These are phyloP conservation scores for Sparassis latifolia DNA, from an alignment of 1,284 basidiomycete genomes.

Conservation along the genomic window DNA sequence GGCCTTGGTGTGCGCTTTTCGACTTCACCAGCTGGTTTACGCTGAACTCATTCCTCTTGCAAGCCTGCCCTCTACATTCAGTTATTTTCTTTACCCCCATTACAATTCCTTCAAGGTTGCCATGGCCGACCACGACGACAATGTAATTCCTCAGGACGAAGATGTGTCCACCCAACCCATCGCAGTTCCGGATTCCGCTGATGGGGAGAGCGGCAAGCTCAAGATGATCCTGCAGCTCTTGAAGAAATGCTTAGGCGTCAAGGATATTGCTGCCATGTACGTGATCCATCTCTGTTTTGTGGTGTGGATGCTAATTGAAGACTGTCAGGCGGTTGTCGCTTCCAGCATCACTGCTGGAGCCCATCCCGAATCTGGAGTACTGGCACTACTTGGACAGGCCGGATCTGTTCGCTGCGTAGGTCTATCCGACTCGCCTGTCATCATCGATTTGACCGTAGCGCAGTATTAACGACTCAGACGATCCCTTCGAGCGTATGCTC, in stretches of 20 bases:
- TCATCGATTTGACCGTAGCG: neutral
- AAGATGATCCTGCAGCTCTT: conserved; percentile 87
- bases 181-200: conserved; percentile 69
- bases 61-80: neutral
- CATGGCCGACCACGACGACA: neutral
- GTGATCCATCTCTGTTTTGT: conserved; percentile 2
- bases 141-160: conserved; percentile 33
- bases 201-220: conserved; percentile 84
- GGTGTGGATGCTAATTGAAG: neutral
- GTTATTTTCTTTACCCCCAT: neutral
- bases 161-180: conserved; percentile 46
- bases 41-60: too few relatives aligned
- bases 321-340: conserved; percentile 73
- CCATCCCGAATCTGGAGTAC: conserved; percentile 91
- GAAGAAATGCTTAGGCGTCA: conserved; percentile 83
- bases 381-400: conserved; percentile 94
- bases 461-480: conserved; percentile 84
- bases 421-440: neutral
- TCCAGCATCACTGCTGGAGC: conserved; percentile 85
- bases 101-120: conserved; percentile 4
- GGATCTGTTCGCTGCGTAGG: conserved; percentile 83
- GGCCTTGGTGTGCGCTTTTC: too few relatives aligned
- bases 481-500: conserved; percentile 90
- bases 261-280: conserved; percentile 88
- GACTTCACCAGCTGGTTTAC: too few relatives aligned